A percentile compares a stretch with the other conserved stretches of the same genome.
These are phyloP conservation scores for Rhizopogon vinicolor DNA, from an alignment of 768 basidiomycete genomes.

Conservation along the genomic window DNA sequence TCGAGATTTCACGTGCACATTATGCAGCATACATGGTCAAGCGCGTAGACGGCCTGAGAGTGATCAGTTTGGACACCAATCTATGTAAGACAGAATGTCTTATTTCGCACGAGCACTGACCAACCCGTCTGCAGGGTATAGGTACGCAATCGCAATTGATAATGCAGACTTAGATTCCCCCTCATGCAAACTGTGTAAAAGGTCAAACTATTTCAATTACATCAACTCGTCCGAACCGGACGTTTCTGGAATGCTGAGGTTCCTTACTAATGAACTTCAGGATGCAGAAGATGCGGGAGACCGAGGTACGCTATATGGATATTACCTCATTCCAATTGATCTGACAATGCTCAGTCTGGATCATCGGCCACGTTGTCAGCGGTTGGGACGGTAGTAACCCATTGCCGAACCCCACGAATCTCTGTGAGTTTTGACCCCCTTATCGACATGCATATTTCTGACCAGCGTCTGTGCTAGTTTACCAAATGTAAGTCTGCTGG, in stretches of 20 bases:
- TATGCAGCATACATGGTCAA: conserved; percentile 72
- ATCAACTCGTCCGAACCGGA: conserved; percentile 70
- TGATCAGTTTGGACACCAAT: conserved; percentile 76
- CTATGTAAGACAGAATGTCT: conserved; percentile 47
- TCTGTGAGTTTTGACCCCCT: conserved; percentile 45
- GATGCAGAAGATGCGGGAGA: conserved; percentile 75
- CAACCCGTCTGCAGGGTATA: conserved; percentile 23
- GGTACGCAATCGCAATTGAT: conserved; percentile 12
- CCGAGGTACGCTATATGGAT: conserved; percentile 40
- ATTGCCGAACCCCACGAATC: conserved; percentile 58
- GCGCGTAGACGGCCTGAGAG: conserved; percentile 58
- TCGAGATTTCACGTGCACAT: conserved; percentile 56
- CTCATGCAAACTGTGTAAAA: conserved; percentile 16
- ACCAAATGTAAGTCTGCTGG: conserved; percentile 38
- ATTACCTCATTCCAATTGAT: neutral
- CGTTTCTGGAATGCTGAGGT: conserved; percentile 70
- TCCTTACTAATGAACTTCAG: conserved; percentile 75
- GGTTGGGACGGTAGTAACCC: conserved; percentile 75
- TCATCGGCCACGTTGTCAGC: conserved; percentile 51
- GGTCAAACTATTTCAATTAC: conserved; percentile 72
- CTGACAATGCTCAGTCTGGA: conserved; percentile 35
- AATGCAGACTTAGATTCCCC: neutral
- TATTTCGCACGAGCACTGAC: neutral
- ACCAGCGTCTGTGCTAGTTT: conserved; percentile 26
- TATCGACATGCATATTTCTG: neutral